A percentile compares a stretch with the other conserved stretches of the same genome.
Conservation (phyloP, 2,329 filamentous ascomycete species). For the Dactylellina leptospora region DNA sequence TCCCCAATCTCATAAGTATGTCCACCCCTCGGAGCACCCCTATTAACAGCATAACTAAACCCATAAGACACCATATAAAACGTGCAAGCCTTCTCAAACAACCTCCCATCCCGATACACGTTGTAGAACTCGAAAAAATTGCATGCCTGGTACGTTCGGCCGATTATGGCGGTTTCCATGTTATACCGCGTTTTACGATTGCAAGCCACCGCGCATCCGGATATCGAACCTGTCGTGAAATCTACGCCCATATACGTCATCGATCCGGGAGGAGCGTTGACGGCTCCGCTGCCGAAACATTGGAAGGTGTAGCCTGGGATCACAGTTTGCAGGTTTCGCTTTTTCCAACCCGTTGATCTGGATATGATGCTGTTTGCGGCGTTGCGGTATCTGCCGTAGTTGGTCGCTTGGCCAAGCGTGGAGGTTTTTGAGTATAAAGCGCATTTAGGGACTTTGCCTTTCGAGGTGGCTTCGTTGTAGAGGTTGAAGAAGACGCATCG, state of each 20-base stretch:
- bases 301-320: background rate
- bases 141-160: slow-evolving; percentile 16
- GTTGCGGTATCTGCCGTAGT: background rate
- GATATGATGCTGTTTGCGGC: background rate
- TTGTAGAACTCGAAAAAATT: slow-evolving; percentile 36
- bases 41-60: slow-evolving; percentile 15
- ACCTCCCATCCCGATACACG: slow-evolving; percentile 15
- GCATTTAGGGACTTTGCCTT: slow-evolving; percentile 15
- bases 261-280: slow-evolving; percentile 3
- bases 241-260: slow-evolving; percentile 19
- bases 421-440: slow-evolving; percentile 23
- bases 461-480: slow-evolving; percentile 17
- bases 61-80: slow-evolving; percentile 14
- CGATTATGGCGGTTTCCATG: background rate
- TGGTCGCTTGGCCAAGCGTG: slow-evolving; percentile 12
- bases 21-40: slow-evolving; percentile 7
- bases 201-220: background rate
- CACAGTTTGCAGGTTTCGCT: background rate
- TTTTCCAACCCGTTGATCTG: background rate
- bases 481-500: slow-evolving; percentile 30
- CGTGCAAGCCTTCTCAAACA: slow-evolving; percentile 18
- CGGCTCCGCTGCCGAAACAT: slow-evolving; percentile 18
- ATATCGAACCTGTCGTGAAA: slow-evolving; percentile 14
- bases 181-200: background rate
- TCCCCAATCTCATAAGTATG: slow-evolving; percentile 20